Percentiles rank a stretch among this genome's conserved stretches.
Evolutionary conservation across 2,329 filamentous ascomycete species (phyloP).

Genomic region (Eutypella sp.): DNA sequence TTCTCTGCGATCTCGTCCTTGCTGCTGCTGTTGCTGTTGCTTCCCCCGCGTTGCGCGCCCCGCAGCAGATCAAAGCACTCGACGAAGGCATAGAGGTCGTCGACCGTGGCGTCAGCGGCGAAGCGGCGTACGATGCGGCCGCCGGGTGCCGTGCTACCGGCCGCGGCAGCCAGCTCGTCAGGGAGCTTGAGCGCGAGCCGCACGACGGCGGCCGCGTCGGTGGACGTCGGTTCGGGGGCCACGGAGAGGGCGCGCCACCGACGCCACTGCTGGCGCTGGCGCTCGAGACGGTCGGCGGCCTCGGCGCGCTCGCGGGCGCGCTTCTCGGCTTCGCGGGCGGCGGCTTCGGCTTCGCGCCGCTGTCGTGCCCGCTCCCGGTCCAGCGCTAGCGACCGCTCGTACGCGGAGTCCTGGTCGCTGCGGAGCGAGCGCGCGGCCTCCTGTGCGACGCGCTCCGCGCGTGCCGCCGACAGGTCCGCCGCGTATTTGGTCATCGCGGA

Average conservation of each 20-base stretch:
- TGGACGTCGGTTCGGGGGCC: conserved; percentile 58
- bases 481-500: conserved; percentile 69
- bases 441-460: conserved; percentile 74
- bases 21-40: conserved; percentile 17
- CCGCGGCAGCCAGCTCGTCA: conserved; percentile 45
- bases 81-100: conserved; percentile 93
- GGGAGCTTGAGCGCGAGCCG: conserved; percentile 65
- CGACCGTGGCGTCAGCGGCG: conserved; percentile 60
- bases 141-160: background rate
- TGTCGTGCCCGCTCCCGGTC: conserved; percentile 80
- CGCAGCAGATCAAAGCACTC: conserved; percentile 75
- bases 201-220: conserved; percentile 67
- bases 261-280: conserved; percentile 63
- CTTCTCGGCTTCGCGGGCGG: conserved; percentile 61
- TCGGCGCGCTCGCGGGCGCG: conserved; percentile 56
- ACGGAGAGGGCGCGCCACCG: conserved; percentile 71
- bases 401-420: conserved; percentile 87
- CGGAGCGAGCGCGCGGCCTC: conserved; percentile 75
- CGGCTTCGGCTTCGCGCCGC: conserved; percentile 69
- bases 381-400: conserved; percentile 82
- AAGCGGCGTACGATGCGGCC: conserved; percentile 78
- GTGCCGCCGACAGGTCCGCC: conserved; percentile 67
- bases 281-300: conserved; percentile 47
- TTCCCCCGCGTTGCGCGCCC: conserved; percentile 12
- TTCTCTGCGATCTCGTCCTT: conserved; percentile 19